Evolutionary conservation across 2,329 filamentous ascomycete genomes (phyloP), one percentile per base, ranked within the genome.

Genomic region (Epichloe gansuensis): DNA sequence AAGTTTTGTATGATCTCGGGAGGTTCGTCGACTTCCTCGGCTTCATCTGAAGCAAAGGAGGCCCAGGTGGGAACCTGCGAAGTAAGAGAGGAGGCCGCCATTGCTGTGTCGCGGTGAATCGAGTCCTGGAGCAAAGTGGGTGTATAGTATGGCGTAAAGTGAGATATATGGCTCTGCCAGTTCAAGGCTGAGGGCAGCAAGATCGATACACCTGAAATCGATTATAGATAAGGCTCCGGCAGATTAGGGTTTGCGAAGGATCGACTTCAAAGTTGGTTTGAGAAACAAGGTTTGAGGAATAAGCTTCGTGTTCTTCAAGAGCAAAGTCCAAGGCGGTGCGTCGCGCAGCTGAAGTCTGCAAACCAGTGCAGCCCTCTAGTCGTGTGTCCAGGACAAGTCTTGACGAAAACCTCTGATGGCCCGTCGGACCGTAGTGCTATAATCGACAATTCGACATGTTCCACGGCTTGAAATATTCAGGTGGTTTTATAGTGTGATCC

Each of bases 1-100:
- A 81, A 66, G 64, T 70, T 58, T 50, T 61, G 58, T 61, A 53
- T 43, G 54, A 66, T 62, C 70, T 96, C 90, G 61, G 90, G 89
- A 48, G 90, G 90, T 68, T 97, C 91, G 68, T 97, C 91, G 49
- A 83, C 76, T 62, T 96, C 91, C 57, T 85, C 71, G 59, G 82
- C 66, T 52, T 95, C 89, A 54, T 80, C 77, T 57, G 77, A 73
- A 17, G 68, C 58, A 45, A 62, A 62, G 25, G 68, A 66, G 38
- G 58, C 59, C 66, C 67, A 70, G 44, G 57, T 57, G 51, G 58
- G 65, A 50, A 56, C 60, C 57, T 57, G 61, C 56, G 60, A 62
- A 51, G 58, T 57, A 35, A 51, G 50, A 35, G 56, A 50, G 21
- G 55, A 52, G 36, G 54, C 58, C 34, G 58, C 61, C 65, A 66